Evolutionary conservation across 352 stramenopile genomes (phyloP).

Genomic region (Achlya hypogyna): DNA sequence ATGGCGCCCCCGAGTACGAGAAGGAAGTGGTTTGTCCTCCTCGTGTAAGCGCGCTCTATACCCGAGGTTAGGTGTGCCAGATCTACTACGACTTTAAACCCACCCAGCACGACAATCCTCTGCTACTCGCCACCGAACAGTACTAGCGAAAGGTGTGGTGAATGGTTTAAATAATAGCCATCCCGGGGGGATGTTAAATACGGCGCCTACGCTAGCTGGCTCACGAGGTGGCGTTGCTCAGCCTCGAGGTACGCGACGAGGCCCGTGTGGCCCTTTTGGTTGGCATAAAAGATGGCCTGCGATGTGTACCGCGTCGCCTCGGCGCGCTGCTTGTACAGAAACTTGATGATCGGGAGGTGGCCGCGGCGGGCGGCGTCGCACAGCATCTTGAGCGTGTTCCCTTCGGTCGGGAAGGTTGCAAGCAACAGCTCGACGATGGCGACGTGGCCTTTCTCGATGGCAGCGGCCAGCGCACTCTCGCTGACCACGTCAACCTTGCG

Average conservation of each 20-base stretch:
- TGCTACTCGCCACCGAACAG: slow-evolving; percentile 38
- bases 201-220: background rate
- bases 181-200: background rate
- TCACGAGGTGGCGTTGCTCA: background rate
- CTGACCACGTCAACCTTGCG: background rate
- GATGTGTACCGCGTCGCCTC: slow-evolving; percentile 4
- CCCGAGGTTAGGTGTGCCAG: slow-evolving; percentile 26
- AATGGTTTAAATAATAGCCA: background rate
- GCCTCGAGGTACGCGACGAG: slow-evolving; percentile 4
- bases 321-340: background rate
- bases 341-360: slow-evolving; percentile 11
- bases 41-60: background rate
- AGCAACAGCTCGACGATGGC: slow-evolving; percentile 9
- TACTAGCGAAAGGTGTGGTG: slow-evolving; percentile 19
- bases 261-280: background rate
- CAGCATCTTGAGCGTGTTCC: slow-evolving; percentile 12
- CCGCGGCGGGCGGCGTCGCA: background rate
- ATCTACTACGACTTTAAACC: slow-evolving; percentile 63
- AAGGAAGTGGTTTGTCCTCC: slow-evolving; percentile 28
- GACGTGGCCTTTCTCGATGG: slow-evolving; percentile 14
- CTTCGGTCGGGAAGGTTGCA: background rate
- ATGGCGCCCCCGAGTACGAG: slow-evolving; percentile 33
- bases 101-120: slow-evolving; percentile 47
- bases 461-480: background rate
- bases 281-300: background rate